phyloP scores from a whole-genome alignment of 2,329 filamentous ascomycete genomes.

The Neonectria neomacrospora region DNA sequence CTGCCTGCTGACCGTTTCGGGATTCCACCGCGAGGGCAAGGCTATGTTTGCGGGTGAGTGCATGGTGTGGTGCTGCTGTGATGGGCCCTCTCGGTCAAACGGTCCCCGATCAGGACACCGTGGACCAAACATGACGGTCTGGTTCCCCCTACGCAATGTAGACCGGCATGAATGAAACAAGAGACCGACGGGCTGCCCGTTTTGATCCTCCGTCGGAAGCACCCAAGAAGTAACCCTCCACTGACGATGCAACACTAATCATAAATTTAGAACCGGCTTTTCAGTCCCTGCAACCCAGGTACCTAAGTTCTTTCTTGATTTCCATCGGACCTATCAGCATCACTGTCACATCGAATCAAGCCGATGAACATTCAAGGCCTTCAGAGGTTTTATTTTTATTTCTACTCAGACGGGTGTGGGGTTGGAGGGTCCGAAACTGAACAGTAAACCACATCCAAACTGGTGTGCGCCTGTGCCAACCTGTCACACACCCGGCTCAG shows the following conservation, averaged over 20 bases:
- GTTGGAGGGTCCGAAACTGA: background rate
- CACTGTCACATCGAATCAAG: background rate
- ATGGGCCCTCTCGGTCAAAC: slow-evolving; percentile 6
- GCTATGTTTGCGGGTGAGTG: slow-evolving; percentile 4
- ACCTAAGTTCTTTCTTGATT: slow-evolving; percentile 5
- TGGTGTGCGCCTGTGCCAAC: background rate
- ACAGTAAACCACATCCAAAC: background rate
- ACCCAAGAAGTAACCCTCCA: slow-evolving; percentile 18
- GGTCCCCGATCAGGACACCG: slow-evolving; percentile 14
- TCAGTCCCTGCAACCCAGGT: slow-evolving; percentile 1
- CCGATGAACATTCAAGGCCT: background rate
- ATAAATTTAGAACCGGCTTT: slow-evolving; percentile 29
- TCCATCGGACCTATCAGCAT: slow-evolving; percentile 1
- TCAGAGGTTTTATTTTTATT: background rate
- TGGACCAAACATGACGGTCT: slow-evolving; percentile 7
- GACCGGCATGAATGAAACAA: slow-evolving; percentile 19
- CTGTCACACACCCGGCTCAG: slow-evolving; percentile 15
- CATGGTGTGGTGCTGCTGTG: background rate
- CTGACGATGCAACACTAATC: slow-evolving; percentile 23
- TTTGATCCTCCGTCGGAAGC: slow-evolving; percentile 17
- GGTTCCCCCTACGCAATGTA: slow-evolving; percentile 10
- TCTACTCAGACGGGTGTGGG: background rate
- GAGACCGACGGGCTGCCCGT: slow-evolving; percentile 2
- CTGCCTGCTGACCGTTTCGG: slow-evolving; percentile 14
- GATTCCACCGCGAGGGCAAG: slow-evolving; percentile 14